Evolutionary conservation across 1,284 basidiomycete genomes (phyloP), one percentile per base, ranked within the genome.

Genomic region (Irpex rosettiformis): DNA sequence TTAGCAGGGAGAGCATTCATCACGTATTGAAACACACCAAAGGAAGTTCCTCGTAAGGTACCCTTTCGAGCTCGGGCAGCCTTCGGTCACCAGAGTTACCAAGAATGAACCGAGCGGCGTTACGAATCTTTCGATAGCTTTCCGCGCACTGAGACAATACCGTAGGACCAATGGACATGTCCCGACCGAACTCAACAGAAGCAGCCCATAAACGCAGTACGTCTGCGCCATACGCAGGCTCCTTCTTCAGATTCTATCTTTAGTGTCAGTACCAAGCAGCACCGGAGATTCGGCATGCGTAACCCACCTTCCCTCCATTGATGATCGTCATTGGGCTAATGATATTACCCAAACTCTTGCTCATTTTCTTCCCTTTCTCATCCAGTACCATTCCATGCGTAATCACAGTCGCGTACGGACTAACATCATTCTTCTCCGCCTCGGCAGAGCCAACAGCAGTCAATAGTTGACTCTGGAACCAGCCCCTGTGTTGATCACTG

Each of bases 341-440:
- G 24, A 98, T 88, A 67, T 99, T 99, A 3, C 96, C 96, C 16
- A 93, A 72, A 1, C 93, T 95, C 78, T 99, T 99, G 84, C 94
- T 97, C 97, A 99, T 99, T 76, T 99, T 99, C 74, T 88, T 87
- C 3, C 95, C 96, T 13, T 82, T 75, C 69, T 93, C 86, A 69
- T 99, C 97, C 3, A 98, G 82, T 2, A 98, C 93, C 85, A 99
- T 98, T 0, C 97, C 97, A 70, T 99, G 97, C 1, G 97, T 98
- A 61, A 98, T 89, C 48, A 99, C 75, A 10, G 86, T 82, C 37
- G 80, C 79, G 70, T 96, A 98, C 2, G 96, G 96, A 60, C 81
- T 82, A n/a, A 62, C 66, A 45, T 66, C 69, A 59, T 61, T 65
- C 7, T 69, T 72, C 42, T 68, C 66, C 1, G 66, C 64, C 0